Evolutionary conservation across 768 basidiomycete species (phyloP).

Genomic region (Porphyrellus cyaneotinctus): DNA sequence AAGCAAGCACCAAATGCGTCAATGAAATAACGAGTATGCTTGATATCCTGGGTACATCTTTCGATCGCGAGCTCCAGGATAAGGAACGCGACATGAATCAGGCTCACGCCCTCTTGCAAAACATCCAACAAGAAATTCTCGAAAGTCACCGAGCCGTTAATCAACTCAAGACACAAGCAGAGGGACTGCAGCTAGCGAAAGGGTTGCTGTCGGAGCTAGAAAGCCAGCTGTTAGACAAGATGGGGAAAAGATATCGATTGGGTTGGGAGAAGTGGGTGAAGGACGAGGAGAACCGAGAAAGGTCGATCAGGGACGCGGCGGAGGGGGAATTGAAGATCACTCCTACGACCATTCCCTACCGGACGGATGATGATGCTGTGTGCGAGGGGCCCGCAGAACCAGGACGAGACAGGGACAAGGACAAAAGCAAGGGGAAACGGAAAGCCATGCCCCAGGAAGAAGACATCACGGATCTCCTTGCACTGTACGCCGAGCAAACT

Average conservation of each 20-base stretch:
- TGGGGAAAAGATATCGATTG: conserved; percentile 75
- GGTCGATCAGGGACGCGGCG: conserved; percentile 55
- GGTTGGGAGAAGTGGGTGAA: conserved; percentile 95
- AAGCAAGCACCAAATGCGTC: conserved; percentile 78
- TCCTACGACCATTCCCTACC: conserved; percentile 42
- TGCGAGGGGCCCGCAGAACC: conserved; percentile 35
- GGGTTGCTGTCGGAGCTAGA: conserved; percentile 59
- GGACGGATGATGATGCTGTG: conserved; percentile 44
- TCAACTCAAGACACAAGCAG: conserved; percentile 66
- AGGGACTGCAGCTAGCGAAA: conserved; percentile 58
- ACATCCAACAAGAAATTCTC: conserved; percentile 86
- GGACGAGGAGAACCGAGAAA: conserved; percentile 79
- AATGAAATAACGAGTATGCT: conserved; percentile 84
- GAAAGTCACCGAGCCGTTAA: conserved; percentile 76
- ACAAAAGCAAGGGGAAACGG: conserved; percentile 53
- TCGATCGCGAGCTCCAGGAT: conserved; percentile 87
- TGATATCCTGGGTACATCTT: conserved; percentile 82
- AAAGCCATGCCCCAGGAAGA: conserved; percentile 47
- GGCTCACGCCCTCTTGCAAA: conserved; percentile 78
- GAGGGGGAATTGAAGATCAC: conserved; percentile 53
- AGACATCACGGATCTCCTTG: conserved; percentile 61
- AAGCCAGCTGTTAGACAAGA: conserved; percentile 61
- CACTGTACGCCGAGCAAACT: conserved; percentile 55
- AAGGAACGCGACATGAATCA: conserved; percentile 91
- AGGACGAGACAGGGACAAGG: conserved; percentile 40